phyloP scores from a whole-genome alignment of 1,284 basidiomycete species.

The Irpex rosettiformis region DNA sequence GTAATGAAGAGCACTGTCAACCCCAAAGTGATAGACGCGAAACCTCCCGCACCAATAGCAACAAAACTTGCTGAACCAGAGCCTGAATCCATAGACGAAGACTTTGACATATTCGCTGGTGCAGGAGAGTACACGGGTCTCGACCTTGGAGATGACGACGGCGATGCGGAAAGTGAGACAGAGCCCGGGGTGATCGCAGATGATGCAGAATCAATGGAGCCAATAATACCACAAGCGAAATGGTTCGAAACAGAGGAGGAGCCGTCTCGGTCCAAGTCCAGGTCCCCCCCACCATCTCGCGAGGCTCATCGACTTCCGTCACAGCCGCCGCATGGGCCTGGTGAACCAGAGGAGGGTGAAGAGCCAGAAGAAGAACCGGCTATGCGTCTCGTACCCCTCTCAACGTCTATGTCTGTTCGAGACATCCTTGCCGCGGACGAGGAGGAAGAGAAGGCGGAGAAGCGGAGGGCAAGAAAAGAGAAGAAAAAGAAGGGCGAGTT shows the following conservation, averaged over 20 bases:
- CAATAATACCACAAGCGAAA: constrained; percentile 6
- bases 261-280: not conserved
- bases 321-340: not conserved
- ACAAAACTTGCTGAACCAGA: constrained; percentile 23
- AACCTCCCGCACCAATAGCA: too few relatives aligned
- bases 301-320: not conserved
- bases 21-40: not conserved
- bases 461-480: constrained; percentile 69
- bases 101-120: constrained; percentile 82
- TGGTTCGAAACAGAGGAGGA: constrained; percentile 18
- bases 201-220: constrained; percentile 20
- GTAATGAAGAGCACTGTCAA: not conserved
- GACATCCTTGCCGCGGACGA: constrained; percentile 77
- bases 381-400: constrained; percentile 62
- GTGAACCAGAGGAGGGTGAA: constrained; percentile 13
- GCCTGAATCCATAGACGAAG: constrained; percentile 40
- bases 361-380: constrained; percentile 39
- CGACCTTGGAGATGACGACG: constrained; percentile 55
- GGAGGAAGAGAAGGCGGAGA: constrained; percentile 57
- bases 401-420: constrained; percentile 75
- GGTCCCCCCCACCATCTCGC: not conserved
- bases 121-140: constrained; percentile 82
- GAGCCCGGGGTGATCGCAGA: constrained; percentile 15
- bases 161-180: constrained; percentile 19
- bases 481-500: constrained; percentile 52